A percentile compares a stretch with the other conserved stretches of the same genome.
Evolutionary conservation across 2,329 filamentous ascomycete species (phyloP).

Genomic region (Colletotrichum cereale): DNA sequence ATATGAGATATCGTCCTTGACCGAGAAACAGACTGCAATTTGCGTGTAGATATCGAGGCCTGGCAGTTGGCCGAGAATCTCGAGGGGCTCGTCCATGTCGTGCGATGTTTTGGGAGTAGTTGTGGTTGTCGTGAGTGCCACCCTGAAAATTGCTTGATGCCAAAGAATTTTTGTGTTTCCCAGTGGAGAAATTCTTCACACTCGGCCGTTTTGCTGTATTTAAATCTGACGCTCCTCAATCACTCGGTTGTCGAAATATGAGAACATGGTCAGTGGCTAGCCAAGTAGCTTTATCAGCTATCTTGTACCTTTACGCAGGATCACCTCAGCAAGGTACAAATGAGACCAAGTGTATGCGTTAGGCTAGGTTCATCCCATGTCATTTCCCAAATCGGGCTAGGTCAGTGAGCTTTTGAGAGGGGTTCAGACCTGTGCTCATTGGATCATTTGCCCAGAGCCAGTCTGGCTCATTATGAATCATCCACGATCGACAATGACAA

Average conservation of each 20-base stretch:
- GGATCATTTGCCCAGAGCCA: neutral
- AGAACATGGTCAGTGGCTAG: neutral
- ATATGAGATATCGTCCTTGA: conserved; percentile 43
- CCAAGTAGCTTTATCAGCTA: neutral
- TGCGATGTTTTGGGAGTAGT: neutral
- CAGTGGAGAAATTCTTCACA: no score
- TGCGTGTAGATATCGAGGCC: conserved; percentile 60
- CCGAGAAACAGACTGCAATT: conserved; percentile 55
- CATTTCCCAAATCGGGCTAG: neutral
- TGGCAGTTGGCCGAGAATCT: conserved; percentile 57
- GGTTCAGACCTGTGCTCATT: neutral
- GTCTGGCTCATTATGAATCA: conserved; percentile 5
- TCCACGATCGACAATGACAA: neutral
- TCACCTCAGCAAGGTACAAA: neutral
- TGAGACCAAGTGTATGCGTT: neutral
- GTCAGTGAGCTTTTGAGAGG: neutral
- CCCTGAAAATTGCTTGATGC: neutral
- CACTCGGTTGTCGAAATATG: neutral
- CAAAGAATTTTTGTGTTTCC: neutral
- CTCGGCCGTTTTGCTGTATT: neutral
- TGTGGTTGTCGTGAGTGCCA: neutral
- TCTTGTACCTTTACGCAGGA: neutral
- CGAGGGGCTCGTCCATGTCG: conserved; percentile 45
- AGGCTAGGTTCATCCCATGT: neutral
- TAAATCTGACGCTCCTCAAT: neutral